Base-by-base conservation (phyloP, 768 basidiomycete species). In the Mycena venus region DNA sequence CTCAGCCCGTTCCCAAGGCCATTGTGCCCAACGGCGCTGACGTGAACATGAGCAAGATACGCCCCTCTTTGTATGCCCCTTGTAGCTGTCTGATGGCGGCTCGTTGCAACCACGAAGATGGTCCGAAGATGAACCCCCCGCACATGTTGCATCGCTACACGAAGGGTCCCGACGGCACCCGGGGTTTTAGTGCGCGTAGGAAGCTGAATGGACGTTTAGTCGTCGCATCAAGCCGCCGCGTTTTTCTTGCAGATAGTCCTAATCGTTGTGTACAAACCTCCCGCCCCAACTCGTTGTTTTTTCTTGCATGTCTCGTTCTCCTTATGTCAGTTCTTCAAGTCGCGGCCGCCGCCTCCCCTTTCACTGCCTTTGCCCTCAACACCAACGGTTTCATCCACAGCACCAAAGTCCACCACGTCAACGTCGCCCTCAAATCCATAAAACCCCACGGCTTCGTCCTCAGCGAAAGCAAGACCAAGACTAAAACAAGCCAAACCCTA, bases 101-200 rank as follows among this genome's bases (percentile, higher is more conserved):
- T 53, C 68, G 49, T 32, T 10, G 3, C 23, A n/a, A 23, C 25
- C 0, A 12, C 10, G 7, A 42, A 70, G 49, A 7, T 12, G n/a
- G 2, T 25, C 3, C 3, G 2, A 44, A 34, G 68, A 70, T 61
- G 47, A 42, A 42, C 14, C 36, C 8, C 0, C 68, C 49, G 25
- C 3, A 23, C 36, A 3, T 61, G 12, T 3, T 17, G 34, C 23
- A 38, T 15, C 32, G 60, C 25, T 62, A 62, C 14, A 62, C 68
- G 36, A 61, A 55, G 9, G 68, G 68, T 10, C 68, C 68, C 53
- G 68, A 70, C 36, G 68, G 68, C 59, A 70, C 68, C 31, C 59
- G 68, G 3, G 59, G 68, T 29, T 70, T 70, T 38, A 12, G 59
- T 4, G 2, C 0, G 19, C 31, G 21, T n/a, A n/a, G 68, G 38